Percentiles rank a stretch among this genome's conserved stretches.
Conservation (phyloP, 2,329 filamentous ascomycete genomes). For the Xylaria sp. region DNA sequence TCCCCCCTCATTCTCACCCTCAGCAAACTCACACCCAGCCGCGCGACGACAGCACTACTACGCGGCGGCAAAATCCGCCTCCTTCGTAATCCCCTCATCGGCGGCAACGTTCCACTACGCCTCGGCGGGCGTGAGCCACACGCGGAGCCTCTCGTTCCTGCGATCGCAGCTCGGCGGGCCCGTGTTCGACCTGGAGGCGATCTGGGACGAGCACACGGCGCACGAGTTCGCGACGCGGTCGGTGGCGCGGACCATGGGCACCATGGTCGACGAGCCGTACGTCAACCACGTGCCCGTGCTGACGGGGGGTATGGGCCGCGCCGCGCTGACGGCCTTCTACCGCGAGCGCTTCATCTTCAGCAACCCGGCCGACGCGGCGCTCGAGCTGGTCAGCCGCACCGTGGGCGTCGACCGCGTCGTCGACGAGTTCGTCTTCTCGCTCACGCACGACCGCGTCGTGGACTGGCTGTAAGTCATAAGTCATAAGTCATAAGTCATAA, state of each 20-base stretch:
- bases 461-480: slow-evolving; percentile 74
- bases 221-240: slow-evolving; percentile 76
- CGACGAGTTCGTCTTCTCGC: slow-evolving; percentile 74
- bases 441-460: slow-evolving; percentile 70
- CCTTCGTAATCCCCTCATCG: slow-evolving; percentile 52
- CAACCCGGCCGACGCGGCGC: slow-evolving; percentile 72
- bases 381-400: slow-evolving; percentile 77
- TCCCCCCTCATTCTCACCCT: slow-evolving; percentile 7
- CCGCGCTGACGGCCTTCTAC: slow-evolving; percentile 73
- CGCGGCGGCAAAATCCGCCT: slow-evolving; percentile 37
- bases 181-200: slow-evolving; percentile 76
- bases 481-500: too few species aligned
- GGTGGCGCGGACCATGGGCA: slow-evolving; percentile 80
- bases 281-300: slow-evolving; percentile 78
- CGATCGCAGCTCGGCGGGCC: slow-evolving; percentile 72
- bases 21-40: neutral
- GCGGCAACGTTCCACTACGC: slow-evolving; percentile 61
- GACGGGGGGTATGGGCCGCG: slow-evolving; percentile 75
- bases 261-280: slow-evolving; percentile 82
- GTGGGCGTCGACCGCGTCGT: slow-evolving; percentile 77
- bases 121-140: slow-evolving; percentile 71
- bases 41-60: slow-evolving; percentile 25
- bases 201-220: slow-evolving; percentile 82
- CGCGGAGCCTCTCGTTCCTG: slow-evolving; percentile 71
- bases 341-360: slow-evolving; percentile 77